phyloP scores from a whole-genome alignment of 2,329 filamentous ascomycete species.

The Penicillium italicum region DNA sequence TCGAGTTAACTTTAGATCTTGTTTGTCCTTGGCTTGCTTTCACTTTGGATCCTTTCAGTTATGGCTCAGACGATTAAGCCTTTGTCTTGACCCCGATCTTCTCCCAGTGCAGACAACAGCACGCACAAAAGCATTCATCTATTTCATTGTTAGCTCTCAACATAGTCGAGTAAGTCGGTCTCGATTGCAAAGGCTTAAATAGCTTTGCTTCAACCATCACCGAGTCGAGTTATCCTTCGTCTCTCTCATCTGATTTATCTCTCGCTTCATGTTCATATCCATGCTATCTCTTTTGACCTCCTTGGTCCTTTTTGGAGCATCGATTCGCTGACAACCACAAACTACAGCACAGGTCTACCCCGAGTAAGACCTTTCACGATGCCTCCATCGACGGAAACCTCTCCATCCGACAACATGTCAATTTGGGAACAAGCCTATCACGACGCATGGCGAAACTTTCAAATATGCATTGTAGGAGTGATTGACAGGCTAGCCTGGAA shows the following conservation, averaged over 20 bases:
- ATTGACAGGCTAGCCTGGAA: fast-evolving
- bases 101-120: not conserved
- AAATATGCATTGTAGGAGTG: not conserved
- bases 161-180: not conserved
- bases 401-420: not conserved
- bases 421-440: not conserved
- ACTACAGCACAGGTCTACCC: not conserved
- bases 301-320: not conserved
- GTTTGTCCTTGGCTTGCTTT: not conserved
- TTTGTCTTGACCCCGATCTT: not conserved
- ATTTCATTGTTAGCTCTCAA: not conserved
- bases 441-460: not conserved
- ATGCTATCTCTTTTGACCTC: not conserved
- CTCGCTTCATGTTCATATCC: not conserved
- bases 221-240: not conserved
- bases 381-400: not conserved
- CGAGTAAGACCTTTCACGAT: not conserved
- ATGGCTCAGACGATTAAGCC: not conserved
- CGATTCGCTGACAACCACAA: too few relatives aligned
- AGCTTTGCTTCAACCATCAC: not conserved
- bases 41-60: not conserved
- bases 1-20: not conserved
- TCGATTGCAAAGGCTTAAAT: not conserved
- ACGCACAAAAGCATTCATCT: not conserved
- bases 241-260: not conserved